Conservation (phyloP, 78 protist species). For the Planoprotostelium fungivorum region DNA sequence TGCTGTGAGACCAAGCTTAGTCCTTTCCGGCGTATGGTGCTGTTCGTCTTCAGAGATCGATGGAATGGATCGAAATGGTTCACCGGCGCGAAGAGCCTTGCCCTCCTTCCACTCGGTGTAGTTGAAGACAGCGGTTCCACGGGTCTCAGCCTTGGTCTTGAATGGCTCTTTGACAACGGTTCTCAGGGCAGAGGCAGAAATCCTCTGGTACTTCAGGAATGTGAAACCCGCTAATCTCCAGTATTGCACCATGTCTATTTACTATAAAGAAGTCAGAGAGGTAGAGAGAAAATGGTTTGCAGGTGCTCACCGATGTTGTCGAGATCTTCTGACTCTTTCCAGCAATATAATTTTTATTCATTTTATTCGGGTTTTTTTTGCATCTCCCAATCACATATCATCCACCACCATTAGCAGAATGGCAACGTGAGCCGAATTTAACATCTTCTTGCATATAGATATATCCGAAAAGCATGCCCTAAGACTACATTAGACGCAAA, state of each 20-base stretch:
- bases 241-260: slow-evolving; percentile 44
- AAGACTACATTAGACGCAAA: neutral
- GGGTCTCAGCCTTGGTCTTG: slow-evolving; percentile 36
- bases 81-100: slow-evolving; percentile 35
- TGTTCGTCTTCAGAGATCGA: neutral
- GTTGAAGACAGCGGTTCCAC: slow-evolving; percentile 28
- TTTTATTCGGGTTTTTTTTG: neutral
- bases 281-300: neutral
- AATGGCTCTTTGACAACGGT: slow-evolving; percentile 48
- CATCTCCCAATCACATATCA: neutral
- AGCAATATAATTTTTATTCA: too few species aligned
- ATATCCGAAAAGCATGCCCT: too few species aligned
- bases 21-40: neutral
- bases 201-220: slow-evolving; percentile 36
- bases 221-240: slow-evolving; percentile 64
- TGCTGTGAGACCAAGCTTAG: neutral
- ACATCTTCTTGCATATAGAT: too few species aligned
- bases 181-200: slow-evolving; percentile 38
- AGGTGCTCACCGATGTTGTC: neutral
- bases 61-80: neutral
- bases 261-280: neutral
- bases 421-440: neutral
- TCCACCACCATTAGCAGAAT: too few species aligned
- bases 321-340: neutral
- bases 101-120: slow-evolving; percentile 21